Conservation (phyloP, 306 rosid genomes). For the Phaseolus lunatus region DNA sequence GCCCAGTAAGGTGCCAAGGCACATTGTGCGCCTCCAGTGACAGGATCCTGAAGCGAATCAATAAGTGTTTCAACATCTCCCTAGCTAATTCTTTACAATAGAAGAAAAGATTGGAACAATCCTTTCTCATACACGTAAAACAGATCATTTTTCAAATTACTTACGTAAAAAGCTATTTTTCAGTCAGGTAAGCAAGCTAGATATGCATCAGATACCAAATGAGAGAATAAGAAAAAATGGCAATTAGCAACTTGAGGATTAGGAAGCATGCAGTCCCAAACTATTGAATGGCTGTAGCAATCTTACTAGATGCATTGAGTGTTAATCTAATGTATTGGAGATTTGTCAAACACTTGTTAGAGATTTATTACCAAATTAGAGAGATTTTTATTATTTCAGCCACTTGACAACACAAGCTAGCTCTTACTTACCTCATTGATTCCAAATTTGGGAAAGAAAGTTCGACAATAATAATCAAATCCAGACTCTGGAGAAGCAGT, state of each 20-base stretch:
- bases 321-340: not conserved
- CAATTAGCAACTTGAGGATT: not conserved
- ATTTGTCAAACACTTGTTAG: not conserved
- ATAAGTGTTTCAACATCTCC: not conserved
- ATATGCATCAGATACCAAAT: not conserved
- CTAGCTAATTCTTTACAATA: not conserved
- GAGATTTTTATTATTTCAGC: not conserved
- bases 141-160: not conserved
- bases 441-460: conserved; percentile 5
- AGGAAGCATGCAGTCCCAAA: not conserved
- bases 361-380: not conserved
- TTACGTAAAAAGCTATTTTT: not conserved
- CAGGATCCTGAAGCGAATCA: conserved; percentile 8
- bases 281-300: not conserved
- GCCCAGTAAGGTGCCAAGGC: conserved; percentile 55
- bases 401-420: not conserved
- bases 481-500: conserved; percentile 15
- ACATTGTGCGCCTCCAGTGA: conserved; percentile 22
- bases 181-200: not conserved
- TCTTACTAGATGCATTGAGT: not conserved
- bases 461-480: conserved; percentile 6
- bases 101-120: not conserved
- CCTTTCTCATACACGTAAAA: not conserved
- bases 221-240: not conserved
- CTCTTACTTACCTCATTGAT: conserved; percentile 2